phyloP scores from a whole-genome alignment of 441 rosid species.

The Euphorbia schlechtendalii region DNA sequence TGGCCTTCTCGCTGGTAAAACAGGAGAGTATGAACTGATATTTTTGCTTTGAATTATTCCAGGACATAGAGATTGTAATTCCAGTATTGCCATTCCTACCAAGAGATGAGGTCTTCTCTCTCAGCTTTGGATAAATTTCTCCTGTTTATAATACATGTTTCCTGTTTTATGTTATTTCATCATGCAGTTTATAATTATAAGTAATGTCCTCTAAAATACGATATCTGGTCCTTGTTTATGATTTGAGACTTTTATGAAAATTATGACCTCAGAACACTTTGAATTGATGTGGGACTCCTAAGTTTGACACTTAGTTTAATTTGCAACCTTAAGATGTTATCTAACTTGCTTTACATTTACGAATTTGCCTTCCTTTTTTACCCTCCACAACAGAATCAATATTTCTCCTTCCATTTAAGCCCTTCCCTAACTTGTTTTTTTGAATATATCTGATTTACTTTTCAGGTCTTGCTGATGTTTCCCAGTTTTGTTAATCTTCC shows the following conservation, averaged over 20 bases:
- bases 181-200: not conserved
- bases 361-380: not conserved
- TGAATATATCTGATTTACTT: constrained; percentile 9
- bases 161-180: not conserved
- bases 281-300: not conserved
- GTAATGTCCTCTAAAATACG: not conserved
- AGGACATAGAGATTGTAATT: constrained; percentile 88
- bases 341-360: not conserved
- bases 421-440: not conserved
- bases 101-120: constrained; percentile 68
- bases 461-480: constrained; percentile 61
- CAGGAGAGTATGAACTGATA: constrained; percentile 25
- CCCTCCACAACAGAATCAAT: not conserved
- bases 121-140: constrained; percentile 4
- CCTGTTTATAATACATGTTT: not conserved
- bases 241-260: not conserved
- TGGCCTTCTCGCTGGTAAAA: constrained; percentile 9
- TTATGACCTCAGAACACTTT: not conserved
- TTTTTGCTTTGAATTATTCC: constrained; percentile 30
- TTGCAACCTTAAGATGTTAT: not conserved
- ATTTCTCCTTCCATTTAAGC: not conserved
- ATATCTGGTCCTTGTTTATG: not conserved
- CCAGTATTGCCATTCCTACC: constrained; percentile 84
- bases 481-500: constrained; percentile 83
- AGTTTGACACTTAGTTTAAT: not conserved